A percentile compares a stretch with the other conserved stretches of the same genome.
phyloP scores from a whole-genome alignment of 345 rosid genomes.

The Eucalyptus guilfoylei region DNA sequence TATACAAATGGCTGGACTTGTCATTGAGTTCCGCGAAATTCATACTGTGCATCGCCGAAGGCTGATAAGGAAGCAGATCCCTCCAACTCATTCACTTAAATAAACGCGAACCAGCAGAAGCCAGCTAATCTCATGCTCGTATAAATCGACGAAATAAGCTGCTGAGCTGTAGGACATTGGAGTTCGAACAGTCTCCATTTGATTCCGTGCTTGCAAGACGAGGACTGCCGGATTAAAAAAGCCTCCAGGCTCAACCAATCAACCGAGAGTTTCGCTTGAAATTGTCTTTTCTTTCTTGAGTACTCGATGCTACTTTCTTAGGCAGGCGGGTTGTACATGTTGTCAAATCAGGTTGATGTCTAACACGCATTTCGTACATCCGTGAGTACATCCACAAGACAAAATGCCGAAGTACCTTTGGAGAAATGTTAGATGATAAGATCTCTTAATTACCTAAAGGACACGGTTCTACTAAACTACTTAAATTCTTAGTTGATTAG shows the following conservation, averaged over 20 bases:
- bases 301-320: not conserved
- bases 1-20: not conserved
- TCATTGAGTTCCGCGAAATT: not conserved
- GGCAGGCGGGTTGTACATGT: not conserved
- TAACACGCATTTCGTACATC: not conserved
- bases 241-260: not conserved
- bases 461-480: not conserved
- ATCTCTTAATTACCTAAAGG: not conserved
- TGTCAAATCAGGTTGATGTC: not conserved
- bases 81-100: not conserved
- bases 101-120: not conserved
- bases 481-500: not conserved
- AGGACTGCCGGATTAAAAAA: not conserved
- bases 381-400: not conserved
- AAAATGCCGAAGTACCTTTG: not conserved
- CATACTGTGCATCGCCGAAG: not conserved
- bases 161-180: not conserved
- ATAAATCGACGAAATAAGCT: not conserved
- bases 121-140: not conserved
- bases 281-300: not conserved
- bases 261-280: not conserved
- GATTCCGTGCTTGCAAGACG: not conserved
- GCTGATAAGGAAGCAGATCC: not conserved
- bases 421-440: not conserved
- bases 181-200: not conserved